Base-by-base conservation (phyloP, 2,329 filamentous ascomycete genomes). In the Ophiosphaerella narmari region DNA sequence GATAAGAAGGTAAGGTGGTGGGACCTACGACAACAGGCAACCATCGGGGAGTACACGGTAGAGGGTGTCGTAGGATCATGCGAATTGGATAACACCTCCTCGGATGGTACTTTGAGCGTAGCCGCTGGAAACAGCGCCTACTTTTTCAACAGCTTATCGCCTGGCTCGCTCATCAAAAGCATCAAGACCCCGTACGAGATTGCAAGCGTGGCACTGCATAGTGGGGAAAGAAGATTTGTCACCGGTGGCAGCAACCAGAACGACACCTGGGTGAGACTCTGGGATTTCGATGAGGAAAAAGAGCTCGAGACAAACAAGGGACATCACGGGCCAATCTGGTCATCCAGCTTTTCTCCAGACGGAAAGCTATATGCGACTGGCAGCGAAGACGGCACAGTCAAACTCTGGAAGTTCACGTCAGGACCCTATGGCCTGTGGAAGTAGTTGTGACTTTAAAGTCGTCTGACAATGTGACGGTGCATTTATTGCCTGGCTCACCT, bases 281-380 rank as follows among this genome's bases (percentile, higher is more conserved):
- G 96, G 77, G 86, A 91, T 66, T 93, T 91, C 75, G 91, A 97
- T 51, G 86, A 87, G 42, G 88, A 88, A 62, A 82, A 83, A 59
- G 91, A 96, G 73, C 78, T 97, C 37, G 94, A 97, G 71, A 88
- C 93, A 11, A 90, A 96, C 77, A 97, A 97, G 75, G 94, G 94
- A 21, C 94, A 99, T 63, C 94, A 99, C 67, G 94, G 94, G 1
- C 93, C 93, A 1, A 94, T 99, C 55, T 99, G 94, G 94, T 96
- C 91, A 5, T 86, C 95, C 52, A 88, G 88, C 48, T 99, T 96
- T 74, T 94, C 92, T 0, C 94, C 94, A 0, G 94, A 99, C 67
- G 92, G 92, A 39, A 97, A 96, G 71, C 79, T 99, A 7, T 99
- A 97, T 70, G 94, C 92, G 1, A 99, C 94, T 1, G 94, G 90